Percentiles rank a stretch among this genome's conserved stretches.
These are phyloP conservation scores for Immersiporthe knoxdaviesiana DNA, from an alignment of 2,329 filamentous ascomycete genomes.

Conservation along the genomic window DNA sequence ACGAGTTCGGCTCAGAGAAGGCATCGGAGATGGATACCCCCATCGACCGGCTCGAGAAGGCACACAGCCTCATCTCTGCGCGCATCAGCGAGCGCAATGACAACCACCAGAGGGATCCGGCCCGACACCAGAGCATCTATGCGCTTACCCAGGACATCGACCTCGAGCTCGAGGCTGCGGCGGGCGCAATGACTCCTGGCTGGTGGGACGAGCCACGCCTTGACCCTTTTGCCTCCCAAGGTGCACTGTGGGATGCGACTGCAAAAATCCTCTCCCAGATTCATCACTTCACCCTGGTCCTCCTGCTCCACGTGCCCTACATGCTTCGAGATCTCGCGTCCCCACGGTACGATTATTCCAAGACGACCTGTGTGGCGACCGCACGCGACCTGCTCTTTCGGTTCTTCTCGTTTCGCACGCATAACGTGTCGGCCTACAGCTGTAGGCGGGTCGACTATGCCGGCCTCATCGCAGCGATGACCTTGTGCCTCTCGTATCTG, in stretches of 20 bases:
- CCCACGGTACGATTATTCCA: slow-evolving; percentile 51
- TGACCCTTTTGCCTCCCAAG: slow-evolving; percentile 31
- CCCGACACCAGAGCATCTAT: slow-evolving; percentile 41
- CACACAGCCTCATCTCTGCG: slow-evolving; percentile 47
- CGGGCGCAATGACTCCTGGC: slow-evolving; percentile 44
- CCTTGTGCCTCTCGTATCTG: slow-evolving; percentile 55
- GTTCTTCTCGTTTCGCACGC: slow-evolving; percentile 51
- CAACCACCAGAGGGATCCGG: slow-evolving; percentile 27
- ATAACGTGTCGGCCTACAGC: slow-evolving; percentile 42
- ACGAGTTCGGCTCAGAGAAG: slow-evolving; percentile 41
- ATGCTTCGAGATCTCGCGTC: slow-evolving; percentile 49
- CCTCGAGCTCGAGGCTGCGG: slow-evolving; percentile 50
- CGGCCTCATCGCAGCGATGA: slow-evolving; percentile 54
- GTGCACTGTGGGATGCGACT: slow-evolving; percentile 38
- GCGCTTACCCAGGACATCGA: slow-evolving; percentile 49
- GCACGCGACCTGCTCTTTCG: slow-evolving; percentile 54
- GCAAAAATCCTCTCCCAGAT: slow-evolving; percentile 51
- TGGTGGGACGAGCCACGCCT: slow-evolving; percentile 53
- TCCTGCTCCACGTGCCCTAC: slow-evolving; percentile 59
- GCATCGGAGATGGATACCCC: slow-evolving; percentile 40
- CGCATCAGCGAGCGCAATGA: slow-evolving; percentile 54
- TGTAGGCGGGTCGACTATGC: slow-evolving; percentile 57
- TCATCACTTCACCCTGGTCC: slow-evolving; percentile 53
- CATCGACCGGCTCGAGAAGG: slow-evolving; percentile 49
- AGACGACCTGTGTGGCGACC: slow-evolving; percentile 51